phyloP scores from a whole-genome alignment of 106 monocot species.

The Platanthera guangdongensis region DNA sequence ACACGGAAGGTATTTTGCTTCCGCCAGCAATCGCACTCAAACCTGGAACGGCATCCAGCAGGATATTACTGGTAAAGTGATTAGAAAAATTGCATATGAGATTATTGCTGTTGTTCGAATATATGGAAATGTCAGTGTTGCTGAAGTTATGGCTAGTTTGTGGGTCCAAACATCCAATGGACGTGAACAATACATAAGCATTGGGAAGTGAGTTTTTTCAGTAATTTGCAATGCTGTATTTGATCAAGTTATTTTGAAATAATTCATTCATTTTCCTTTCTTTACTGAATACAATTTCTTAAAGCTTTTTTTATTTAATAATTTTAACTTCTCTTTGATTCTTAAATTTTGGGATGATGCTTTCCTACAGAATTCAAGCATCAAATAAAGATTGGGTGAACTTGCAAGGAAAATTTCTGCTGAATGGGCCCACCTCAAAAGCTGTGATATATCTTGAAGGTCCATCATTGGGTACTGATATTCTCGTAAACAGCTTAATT shows the following conservation, averaged over 20 bases:
- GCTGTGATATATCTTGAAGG: slow-evolving; percentile 76
- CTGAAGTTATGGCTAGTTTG: slow-evolving; percentile 41
- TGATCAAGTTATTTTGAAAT: background rate
- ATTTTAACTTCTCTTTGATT: background rate
- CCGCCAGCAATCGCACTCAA: slow-evolving; percentile 41
- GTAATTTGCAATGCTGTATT: background rate
- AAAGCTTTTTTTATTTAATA: background rate
- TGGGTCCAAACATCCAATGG: slow-evolving; percentile 44
- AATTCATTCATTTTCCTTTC: background rate
- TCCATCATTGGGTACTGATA: slow-evolving; percentile 66
- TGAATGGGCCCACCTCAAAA: slow-evolving; percentile 61
- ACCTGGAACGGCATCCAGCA: slow-evolving; percentile 72
- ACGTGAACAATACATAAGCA: slow-evolving; percentile 48
- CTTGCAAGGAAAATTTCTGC: slow-evolving; percentile 78
- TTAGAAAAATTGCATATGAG: slow-evolving; percentile 43
- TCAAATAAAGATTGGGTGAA: slow-evolving; percentile 80
- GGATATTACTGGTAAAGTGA: slow-evolving; percentile 42
- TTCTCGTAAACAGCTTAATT: slow-evolving; percentile 64
- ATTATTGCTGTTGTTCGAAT: slow-evolving; percentile 40
- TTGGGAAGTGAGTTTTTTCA: slow-evolving; percentile 55
- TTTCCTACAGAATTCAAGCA: slow-evolving; percentile 43
- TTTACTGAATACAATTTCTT: background rate
- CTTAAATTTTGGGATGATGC: background rate
- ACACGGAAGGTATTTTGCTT: slow-evolving; percentile 46
- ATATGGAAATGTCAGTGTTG: slow-evolving; percentile 22